A percentile compares a stretch with the other conserved stretches of the same genome.
Conservation (phyloP, 2,329 filamentous ascomycete genomes). For the Trichothecium roseum region DNA sequence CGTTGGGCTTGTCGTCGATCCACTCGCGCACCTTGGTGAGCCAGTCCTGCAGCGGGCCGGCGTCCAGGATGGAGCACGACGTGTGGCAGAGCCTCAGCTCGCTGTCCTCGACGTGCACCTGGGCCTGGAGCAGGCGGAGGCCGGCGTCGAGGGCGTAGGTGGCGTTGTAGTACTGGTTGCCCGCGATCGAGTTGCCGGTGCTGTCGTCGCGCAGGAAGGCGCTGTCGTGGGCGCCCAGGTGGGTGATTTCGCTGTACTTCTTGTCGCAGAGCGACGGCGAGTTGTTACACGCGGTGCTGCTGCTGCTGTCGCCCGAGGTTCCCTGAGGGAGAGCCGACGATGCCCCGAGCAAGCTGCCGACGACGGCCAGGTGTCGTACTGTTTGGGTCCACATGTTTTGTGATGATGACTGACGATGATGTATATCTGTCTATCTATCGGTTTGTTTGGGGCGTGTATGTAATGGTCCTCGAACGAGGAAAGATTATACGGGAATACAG, state of each 20-base stretch:
- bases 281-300: slow-evolving; percentile 61
- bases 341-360: slow-evolving; percentile 7
- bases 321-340: slow-evolving; percentile 3
- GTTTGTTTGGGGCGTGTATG: too few species aligned
- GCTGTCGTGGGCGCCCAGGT: slow-evolving; percentile 68
- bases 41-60: slow-evolving; percentile 55
- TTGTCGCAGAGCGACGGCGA: slow-evolving; percentile 62
- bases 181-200: slow-evolving; percentile 51
- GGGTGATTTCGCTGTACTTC: slow-evolving; percentile 65
- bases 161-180: slow-evolving; percentile 67
- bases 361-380: too few species aligned
- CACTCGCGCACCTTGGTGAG: slow-evolving; percentile 53
- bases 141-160: slow-evolving; percentile 61
- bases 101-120: slow-evolving; percentile 54
- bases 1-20: slow-evolving; percentile 60
- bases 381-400: too few species aligned
- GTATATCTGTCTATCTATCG: too few species aligned
- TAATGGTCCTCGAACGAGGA: too few species aligned
- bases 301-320: slow-evolving; percentile 4
- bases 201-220: slow-evolving; percentile 58
- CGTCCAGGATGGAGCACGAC: slow-evolving; percentile 56
- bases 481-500: too few species aligned
- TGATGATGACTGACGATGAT: too few species aligned
- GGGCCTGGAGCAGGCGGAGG: slow-evolving; percentile 59
- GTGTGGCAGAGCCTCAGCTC: slow-evolving; percentile 62